These are phyloP conservation scores for Tulasnella calospora DNA, from an alignment of 768 basidiomycete species.

Conservation along the genomic window DNA sequence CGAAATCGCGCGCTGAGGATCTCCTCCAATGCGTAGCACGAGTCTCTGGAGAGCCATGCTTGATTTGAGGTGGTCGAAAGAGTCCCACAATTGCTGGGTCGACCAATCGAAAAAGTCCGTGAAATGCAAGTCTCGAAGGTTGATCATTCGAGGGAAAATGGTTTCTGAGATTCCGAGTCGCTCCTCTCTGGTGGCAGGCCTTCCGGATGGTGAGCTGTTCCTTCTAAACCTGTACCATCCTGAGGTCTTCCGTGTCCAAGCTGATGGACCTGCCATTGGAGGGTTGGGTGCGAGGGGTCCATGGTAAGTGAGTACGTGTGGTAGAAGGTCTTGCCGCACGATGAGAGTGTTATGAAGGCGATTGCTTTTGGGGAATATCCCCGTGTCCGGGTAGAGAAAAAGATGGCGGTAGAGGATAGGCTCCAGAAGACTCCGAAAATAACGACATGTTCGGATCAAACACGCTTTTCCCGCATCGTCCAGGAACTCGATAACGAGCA, in stretches of 20 bases:
- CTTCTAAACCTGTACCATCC: neutral
- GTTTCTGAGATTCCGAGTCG: neutral
- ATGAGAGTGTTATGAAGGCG: neutral
- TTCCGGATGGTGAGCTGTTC: neutral
- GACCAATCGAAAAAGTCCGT: neutral
- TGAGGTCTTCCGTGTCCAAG: neutral
- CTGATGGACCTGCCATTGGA: neutral
- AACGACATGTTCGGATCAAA: neutral
- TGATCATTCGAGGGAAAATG: neutral
- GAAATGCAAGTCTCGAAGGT: neutral
- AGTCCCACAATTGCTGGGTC: neutral
- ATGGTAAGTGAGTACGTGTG: neutral
- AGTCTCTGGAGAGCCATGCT: neutral
- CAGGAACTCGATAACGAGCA: neutral
- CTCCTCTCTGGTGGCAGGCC: neutral
- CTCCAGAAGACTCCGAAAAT: neutral
- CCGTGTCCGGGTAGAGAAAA: neutral
- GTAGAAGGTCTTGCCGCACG: neutral
- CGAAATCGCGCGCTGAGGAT: neutral
- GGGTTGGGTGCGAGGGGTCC: neutral
- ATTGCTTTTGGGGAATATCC: neutral
- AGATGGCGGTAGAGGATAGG: neutral
- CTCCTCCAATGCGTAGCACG: neutral
- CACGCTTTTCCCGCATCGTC: neutral
- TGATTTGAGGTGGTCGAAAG: neutral